Base-by-base conservation (phyloP, 768 basidiomycete species). In the Scleroderma citrinum region DNA sequence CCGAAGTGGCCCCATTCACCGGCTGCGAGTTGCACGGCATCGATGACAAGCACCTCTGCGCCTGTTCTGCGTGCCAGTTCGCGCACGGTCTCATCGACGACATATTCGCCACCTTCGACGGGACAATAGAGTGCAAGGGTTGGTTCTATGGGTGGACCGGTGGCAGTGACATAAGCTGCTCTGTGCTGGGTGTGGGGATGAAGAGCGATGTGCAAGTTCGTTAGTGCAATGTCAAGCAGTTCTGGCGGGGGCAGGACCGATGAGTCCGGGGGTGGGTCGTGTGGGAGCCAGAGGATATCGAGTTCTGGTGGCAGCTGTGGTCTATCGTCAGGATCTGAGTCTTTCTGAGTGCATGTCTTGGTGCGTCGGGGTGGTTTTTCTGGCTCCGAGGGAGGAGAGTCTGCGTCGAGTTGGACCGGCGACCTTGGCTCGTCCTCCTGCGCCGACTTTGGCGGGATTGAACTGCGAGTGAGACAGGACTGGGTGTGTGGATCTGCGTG, bases 1-100 rank as follows among this genome's bases (percentile, higher is more conserved):
- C 92, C 92, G 63, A 91, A 91, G 17, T 76, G 73, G 3, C 92
- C 92, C 74, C 83, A 87, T 64, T 90, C 85, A n/a, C 92, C 90
- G 3, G 91, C 84, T 30, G 87, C 91, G 17, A 95, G 71, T 51
- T 93, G 87, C 8, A 85, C 81, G 3, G 85, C 73, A 69, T 97
- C 93, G 44, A 97, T 62, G 13, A 92, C 79, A 8, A 94, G 74
- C 11, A 96, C 83, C 54, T 96, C 94, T 17, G 91, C 79, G 23
- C 77, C 80, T 2, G 83, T 81, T 46, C 77, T 76, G 42, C 77
- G 75, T 5, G 89, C 91, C 54, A 94, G 68, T 62, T 90, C 87
- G 34, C 76, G 74, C 11, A 95, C 82, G 3, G 91, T 87, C 17
- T 81, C 79, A 59, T 87, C 85, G 19, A 93, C 74, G 20, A 93